A percentile compares a stretch with the other conserved stretches of the same genome.
phyloP scores from a whole-genome alignment of 257 asterid species.

The Buddleja alternifolia region DNA sequence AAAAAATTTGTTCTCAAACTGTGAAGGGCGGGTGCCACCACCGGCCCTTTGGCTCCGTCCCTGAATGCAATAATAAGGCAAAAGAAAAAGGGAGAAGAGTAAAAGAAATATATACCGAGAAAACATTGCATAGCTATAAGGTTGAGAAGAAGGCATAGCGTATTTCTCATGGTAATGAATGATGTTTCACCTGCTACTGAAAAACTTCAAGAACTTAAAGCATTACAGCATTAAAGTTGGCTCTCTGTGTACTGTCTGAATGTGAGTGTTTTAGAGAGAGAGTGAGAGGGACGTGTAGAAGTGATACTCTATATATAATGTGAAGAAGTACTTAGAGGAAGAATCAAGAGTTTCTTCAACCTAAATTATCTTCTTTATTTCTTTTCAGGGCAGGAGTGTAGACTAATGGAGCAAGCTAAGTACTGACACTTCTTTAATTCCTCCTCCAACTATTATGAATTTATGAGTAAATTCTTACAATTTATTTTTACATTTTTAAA shows the following conservation, averaged over 20 bases:
- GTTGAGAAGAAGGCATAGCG: slow-evolving; percentile 26
- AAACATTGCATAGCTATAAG: slow-evolving; percentile 31
- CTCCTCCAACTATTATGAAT: no score
- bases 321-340: not conserved
- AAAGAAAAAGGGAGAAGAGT: no score
- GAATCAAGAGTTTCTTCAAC: slow-evolving; percentile 50
- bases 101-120: slow-evolving; percentile 38
- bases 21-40: no score
- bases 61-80: no score
- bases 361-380: slow-evolving; percentile 34
- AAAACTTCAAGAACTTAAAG: not conserved
- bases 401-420: not conserved
- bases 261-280: not conserved
- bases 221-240: not conserved
- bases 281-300: slow-evolving; percentile 9
- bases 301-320: slow-evolving; percentile 23
- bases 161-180: slow-evolving; percentile 31
- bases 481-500: no score
- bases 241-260: not conserved
- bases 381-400: not conserved
- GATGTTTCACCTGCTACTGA: not conserved
- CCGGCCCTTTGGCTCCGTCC: no score
- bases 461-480: no score
- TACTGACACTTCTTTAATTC: not conserved
- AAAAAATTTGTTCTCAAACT: no score